Base-by-base conservation (phyloP, 1,284 basidiomycete species). In the Ceratobasidium sp. region DNA sequence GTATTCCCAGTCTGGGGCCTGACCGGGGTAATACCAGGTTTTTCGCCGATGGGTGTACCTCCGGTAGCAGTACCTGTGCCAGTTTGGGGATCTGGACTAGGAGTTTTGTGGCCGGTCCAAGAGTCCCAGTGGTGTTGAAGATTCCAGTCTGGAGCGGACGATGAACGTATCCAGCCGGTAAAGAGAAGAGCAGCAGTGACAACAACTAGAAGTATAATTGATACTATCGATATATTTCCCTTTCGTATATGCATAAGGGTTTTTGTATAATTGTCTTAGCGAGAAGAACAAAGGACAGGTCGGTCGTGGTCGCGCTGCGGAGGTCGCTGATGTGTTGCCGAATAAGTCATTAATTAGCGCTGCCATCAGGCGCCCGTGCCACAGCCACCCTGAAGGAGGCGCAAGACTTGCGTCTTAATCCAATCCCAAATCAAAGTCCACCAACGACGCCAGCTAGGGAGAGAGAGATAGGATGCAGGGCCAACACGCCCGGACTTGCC, bases 161-260 rank as follows among this genome's bases (percentile, higher is more conserved):
- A 71, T 8, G 68, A 27, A 19, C 68, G 68, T 48, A 48, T 49
- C 68, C 68, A 71, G 24, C 68, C 68, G 37, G 68, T 59, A 22
- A 43, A 71, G n/a, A 71, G 41, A 1, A 71, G 13, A 27, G 56
- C 22, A n/a, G 19, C 27, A 3, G 29, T 16, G 6, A 43, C 22
- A 37, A 61, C n/a, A 41, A 61, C 22, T 2, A 71, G 19, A 9
- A 37, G 11, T 13, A 71, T 41, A 19, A 48, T 14, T 9, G 43
- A 71, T 16, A 61, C 31, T n/a, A 49, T 27, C 2, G 41, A 37
- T 59, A 71, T 13, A 37, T 41, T 27, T 13, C 54, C 29, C 19
- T 51, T 71, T 49, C 68, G 24, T 34, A 71, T 59, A 37, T 71
- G 56, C 68, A 71, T 71, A 19, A 53, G 34, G 53, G 24, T 58